Evolutionary conservation across 2,329 filamentous ascomycete species (phyloP).

Genomic region (Colletotrichum sp.): DNA sequence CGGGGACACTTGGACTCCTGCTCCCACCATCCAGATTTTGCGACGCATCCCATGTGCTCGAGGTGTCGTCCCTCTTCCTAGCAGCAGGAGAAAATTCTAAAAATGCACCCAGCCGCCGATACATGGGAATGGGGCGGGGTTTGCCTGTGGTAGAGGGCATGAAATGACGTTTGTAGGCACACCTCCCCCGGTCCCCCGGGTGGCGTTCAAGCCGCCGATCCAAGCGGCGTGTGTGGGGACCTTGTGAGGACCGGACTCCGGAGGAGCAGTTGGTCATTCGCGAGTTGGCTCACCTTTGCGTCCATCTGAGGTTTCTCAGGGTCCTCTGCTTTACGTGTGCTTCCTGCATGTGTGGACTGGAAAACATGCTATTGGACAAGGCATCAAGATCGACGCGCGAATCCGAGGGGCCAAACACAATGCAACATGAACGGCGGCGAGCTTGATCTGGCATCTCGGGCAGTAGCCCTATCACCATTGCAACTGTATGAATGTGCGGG

Average conservation of each 20-base stretch:
- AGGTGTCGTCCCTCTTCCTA: background rate
- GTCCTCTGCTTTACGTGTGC: background rate
- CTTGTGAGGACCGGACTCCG: slow-evolving; percentile 1
- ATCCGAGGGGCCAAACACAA: background rate
- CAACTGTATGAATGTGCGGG: background rate
- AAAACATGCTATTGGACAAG: background rate
- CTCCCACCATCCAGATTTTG: background rate
- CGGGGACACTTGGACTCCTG: background rate
- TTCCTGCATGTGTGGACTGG: background rate
- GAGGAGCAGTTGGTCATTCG: background rate
- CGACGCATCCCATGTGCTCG: background rate
- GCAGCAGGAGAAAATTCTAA: background rate
- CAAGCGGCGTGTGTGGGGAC: slow-evolving; percentile 5
- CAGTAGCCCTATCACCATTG: background rate
- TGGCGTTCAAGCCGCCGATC: slow-evolving; percentile 10
- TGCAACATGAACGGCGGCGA: background rate
- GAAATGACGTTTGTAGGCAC: slow-evolving; percentile 11
- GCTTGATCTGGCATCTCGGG: background rate
- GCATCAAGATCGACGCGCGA: slow-evolving; percentile 7
- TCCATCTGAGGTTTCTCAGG: background rate
- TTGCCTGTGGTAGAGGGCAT: background rate
- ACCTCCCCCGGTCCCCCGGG: slow-evolving; percentile 7
- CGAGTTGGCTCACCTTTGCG: background rate
- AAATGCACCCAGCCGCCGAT: background rate
- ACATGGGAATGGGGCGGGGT: background rate